phyloP scores from a whole-genome alignment of 2,329 filamentous ascomycete genomes.

The Thielaviopsis euricoi region DNA sequence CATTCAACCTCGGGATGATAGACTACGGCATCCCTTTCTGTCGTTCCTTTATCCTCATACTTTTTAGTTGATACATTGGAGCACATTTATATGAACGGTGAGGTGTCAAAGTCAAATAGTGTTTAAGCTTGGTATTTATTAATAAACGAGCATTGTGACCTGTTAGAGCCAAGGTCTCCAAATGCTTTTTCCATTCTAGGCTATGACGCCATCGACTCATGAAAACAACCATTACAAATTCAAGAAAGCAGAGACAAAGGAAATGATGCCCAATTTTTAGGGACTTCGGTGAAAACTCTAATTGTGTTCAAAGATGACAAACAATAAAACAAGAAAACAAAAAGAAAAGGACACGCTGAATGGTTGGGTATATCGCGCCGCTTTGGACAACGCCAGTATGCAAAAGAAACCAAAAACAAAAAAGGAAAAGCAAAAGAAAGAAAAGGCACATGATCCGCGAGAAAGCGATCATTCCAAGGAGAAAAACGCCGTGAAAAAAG shows the following conservation, averaged over 20 bases:
- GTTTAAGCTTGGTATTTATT: constrained; percentile 17
- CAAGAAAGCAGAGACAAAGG: background rate
- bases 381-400: background rate
- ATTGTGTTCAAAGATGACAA: background rate
- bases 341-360: background rate
- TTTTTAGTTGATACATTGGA: too few relatives aligned
- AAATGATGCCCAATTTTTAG: background rate
- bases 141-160: background rate
- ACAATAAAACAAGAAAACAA: background rate
- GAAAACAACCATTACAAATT: background rate
- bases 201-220: background rate
- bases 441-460: too few relatives aligned
- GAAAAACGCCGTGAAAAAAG: too few relatives aligned
- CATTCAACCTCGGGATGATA: too few relatives aligned
- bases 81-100: too few relatives aligned
- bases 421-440: background rate
- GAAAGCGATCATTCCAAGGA: too few relatives aligned
- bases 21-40: too few relatives aligned
- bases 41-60: too few relatives aligned
- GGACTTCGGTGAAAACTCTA: background rate
- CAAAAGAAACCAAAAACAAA: too few relatives aligned
- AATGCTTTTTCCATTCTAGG: background rate
- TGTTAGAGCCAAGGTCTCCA: background rate
- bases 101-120: too few relatives aligned
- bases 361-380: background rate